phyloP scores from a whole-genome alignment of 331 rosid genomes.

The Quercus lobata region DNA sequence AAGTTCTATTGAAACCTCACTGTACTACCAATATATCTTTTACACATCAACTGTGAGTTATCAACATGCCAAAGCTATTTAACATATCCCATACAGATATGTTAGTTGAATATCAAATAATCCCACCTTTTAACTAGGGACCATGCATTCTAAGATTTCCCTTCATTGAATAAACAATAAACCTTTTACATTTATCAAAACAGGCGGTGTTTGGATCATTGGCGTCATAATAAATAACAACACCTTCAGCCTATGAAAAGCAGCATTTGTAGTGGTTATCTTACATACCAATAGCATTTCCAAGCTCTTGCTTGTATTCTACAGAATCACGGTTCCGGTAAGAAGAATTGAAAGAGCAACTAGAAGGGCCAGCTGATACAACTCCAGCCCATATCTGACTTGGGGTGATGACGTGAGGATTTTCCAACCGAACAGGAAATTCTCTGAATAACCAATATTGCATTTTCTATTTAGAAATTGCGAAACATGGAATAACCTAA shows the following conservation, averaged over 20 bases:
- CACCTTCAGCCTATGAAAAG: conserved; percentile 11
- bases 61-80: conserved; percentile 5
- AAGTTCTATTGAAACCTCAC: not conserved
- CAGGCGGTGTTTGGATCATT: conserved; percentile 8
- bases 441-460: conserved; percentile 56
- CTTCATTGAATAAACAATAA: conserved; percentile 16
- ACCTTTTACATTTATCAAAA: conserved; percentile 10
- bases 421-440: conserved; percentile 86
- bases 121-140: conserved; percentile 12
- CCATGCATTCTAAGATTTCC: conserved; percentile 17
- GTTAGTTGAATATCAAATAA: not conserved
- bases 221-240: conserved; percentile 7
- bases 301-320: conserved; percentile 90
- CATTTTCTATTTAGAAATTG: conserved; percentile 13
- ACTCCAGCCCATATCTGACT: conserved; percentile 99
- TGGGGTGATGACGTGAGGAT: conserved; percentile 85
- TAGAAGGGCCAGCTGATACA: conserved; percentile 84
- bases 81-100: not conserved
- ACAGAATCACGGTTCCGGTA: conserved; percentile 69
- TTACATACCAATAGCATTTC: conserved; percentile 87
- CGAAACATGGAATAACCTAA: conserved; percentile 11
- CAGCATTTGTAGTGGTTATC: conserved; percentile 10
- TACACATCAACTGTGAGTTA: conserved; percentile 11
- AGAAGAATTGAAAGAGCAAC: conserved; percentile 87
- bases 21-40: not conserved